These are phyloP conservation scores for Phaeophleospora eucalypticola DNA, from an alignment of 2,329 filamentous ascomycete species.

Conservation along the genomic window DNA sequence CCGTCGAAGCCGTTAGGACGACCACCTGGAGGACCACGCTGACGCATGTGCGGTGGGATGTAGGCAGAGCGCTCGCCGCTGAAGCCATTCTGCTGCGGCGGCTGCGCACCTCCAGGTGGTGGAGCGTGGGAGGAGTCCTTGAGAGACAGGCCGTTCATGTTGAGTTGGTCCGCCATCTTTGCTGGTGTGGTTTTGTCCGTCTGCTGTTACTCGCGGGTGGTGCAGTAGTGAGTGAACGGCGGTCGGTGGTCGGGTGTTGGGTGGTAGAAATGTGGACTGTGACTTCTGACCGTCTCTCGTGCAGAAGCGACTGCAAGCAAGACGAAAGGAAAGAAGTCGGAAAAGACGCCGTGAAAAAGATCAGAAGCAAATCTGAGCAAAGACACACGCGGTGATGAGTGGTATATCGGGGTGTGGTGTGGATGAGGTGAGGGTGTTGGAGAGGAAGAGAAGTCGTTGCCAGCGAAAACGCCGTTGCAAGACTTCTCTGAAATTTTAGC, in stretches of 20 bases:
- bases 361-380: not conserved
- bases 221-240: conserved; percentile 25
- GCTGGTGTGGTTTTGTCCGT: conserved; percentile 4
- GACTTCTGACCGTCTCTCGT: conserved; percentile 12
- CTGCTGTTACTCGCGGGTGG: conserved; percentile 11
- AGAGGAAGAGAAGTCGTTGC: not conserved
- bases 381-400: not conserved
- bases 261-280: conserved; percentile 8
- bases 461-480: not conserved
- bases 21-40: conserved; percentile 41
- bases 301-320: conserved; percentile 20
- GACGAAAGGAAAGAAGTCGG: conserved; percentile 14
- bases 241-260: conserved; percentile 24
- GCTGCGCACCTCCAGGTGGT: conserved; percentile 30
- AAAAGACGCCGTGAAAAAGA: not conserved
- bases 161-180: conserved; percentile 74
- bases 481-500: not conserved
- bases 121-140: conserved; percentile 61
- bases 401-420: not conserved
- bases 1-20: conserved; percentile 36
- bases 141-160: conserved; percentile 72
- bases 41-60: conserved; percentile 80
- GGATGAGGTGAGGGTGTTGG: not conserved
- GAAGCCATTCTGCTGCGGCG: conserved; percentile 44
- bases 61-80: conserved; percentile 61